Evolutionary conservation across 768 basidiomycete species (phyloP), one percentile per base, ranked within the genome.

Genomic region (Serendipita sp.): DNA sequence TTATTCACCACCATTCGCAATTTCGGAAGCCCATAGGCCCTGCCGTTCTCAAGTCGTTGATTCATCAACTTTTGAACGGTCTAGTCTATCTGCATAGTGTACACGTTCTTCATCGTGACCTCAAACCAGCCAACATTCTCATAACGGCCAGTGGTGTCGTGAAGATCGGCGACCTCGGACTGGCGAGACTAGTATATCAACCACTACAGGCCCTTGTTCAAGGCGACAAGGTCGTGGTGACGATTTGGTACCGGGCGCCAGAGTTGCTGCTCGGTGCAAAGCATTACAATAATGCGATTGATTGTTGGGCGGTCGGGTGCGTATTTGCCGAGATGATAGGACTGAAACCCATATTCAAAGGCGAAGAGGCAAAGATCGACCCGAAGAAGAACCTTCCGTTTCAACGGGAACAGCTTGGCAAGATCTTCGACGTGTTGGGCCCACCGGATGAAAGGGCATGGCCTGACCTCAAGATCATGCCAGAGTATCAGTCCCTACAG

Each of bases 191-290:
- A 31, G 86, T 89, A 63, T 86, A 92, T 69, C 84, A 91, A 64
- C 96, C 96, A 3, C 78, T 99, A 1, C 93, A 96, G 66, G 86
- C 88, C 1, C 77, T 99, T 1, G 92, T 90, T 70, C 84, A 84
- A 0, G 94, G 94, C 16, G 96, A 99, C 74, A 98, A 98, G 69
- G 94, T 99, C 28, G 96, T 98, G 38, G 96, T 99, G 13, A 99
- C 96, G 0, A 98, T 99, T 69, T 98, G 96, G 96, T 99, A 99
- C 71, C 88, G 96, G 61, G 91, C 92, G 4, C 96, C 96, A 0
- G 96, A 99, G 70, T 82, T 99, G 2, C 79, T 99, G 9, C 80
- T 99, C 75, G 95, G 96, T 28, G 92, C 95, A 0, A 91, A 93
- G 66, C 96, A 99, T 73, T 99, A 99, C 72, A 95, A 96, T 67